phyloP scores from a whole-genome alignment of 1,284 basidiomycete species.

The Trichosporon sp. region DNA sequence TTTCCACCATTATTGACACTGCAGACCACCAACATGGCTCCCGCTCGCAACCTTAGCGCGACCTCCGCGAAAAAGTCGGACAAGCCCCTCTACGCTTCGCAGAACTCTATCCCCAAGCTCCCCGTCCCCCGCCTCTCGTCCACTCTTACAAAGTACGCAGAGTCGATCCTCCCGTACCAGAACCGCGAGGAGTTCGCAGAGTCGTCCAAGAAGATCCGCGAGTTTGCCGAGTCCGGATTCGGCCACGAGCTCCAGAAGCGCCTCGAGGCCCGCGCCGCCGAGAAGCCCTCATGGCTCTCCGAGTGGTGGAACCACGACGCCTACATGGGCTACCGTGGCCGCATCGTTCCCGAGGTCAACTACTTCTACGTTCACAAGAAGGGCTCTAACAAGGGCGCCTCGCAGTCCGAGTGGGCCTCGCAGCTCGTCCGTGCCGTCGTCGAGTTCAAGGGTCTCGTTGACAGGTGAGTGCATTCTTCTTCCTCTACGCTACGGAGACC shows the following conservation, averaged over 20 bases:
- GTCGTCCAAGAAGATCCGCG: slow-evolving; percentile 59
- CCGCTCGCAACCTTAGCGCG: slow-evolving; percentile 10
- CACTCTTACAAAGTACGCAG: slow-evolving; percentile 79
- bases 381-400: slow-evolving; percentile 55
- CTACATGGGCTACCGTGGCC: slow-evolving; percentile 57
- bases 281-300: slow-evolving; percentile 74
- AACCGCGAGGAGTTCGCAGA: slow-evolving; percentile 58
- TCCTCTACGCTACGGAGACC: background rate
- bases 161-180: slow-evolving; percentile 70
- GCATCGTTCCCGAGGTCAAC: slow-evolving; percentile 88
- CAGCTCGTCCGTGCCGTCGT: slow-evolving; percentile 74
- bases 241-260: slow-evolving; percentile 73
- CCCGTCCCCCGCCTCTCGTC: slow-evolving; percentile 77
- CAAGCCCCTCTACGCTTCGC: slow-evolving; percentile 67
- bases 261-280: slow-evolving; percentile 63
- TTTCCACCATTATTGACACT: background rate
- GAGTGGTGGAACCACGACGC: slow-evolving; percentile 98
- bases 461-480: slow-evolving; percentile 56
- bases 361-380: slow-evolving; percentile 91
- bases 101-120: slow-evolving; percentile 70
- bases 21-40: slow-evolving; percentile 11
- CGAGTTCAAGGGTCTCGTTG: slow-evolving; percentile 72
- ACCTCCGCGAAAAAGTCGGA: slow-evolving; percentile 13
- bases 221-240: slow-evolving; percentile 66
- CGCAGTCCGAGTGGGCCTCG: slow-evolving; percentile 66